Evolutionary conservation across 352 stramenopile genomes (phyloP), one percentile per base, ranked within the genome.

Genomic region (Globisporangium irregulare): DNA sequence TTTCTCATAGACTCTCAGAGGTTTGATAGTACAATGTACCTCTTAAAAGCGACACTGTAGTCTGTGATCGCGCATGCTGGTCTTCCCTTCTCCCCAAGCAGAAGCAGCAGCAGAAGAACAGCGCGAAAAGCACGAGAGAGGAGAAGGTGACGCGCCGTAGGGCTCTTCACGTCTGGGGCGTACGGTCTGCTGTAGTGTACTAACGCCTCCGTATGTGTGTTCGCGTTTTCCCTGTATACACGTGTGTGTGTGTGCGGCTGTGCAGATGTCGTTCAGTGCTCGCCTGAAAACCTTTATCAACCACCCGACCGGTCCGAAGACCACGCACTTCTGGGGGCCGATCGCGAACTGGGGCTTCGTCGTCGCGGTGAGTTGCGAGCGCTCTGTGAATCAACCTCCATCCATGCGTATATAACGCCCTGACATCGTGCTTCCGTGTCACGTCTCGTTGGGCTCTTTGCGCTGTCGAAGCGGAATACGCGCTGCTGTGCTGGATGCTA

Each of bases 331-430:
- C 73, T 96, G 88, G 89, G 89, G 89, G 0, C 89, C 89, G 3
- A 80, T 96, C 4, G 87, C 87, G 55, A 96, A 96, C 77, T 96
- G 89, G 89, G 89, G 89, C 66, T 94, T 96, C 54, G 88, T 96
- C 38, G 63, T 90, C 56, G 88, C 89, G 14, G 87, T 95, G 79
- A 56, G 81, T 80, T 9, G 32, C 6, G 4, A 8, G 34, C 58
- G 25, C 4, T 29, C 50, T 27, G 48, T 59, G 10, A 20, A 10
- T 48, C 27, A 32, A 10, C 18, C 57, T 24, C 27, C 27, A 24
- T 61, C 34, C 38, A 18, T 46, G 38, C 38, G 9, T 41, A 14
- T 41, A 41, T 41, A 41, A 46, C 12, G 38, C 38, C 1, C 38
- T 46, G 12, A 46, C 38, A 46, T 46, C 3, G 12, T 46, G 12